phyloP scores from a whole-genome alignment of 2,329 filamentous ascomycete species.

The Monosporascus sp. region DNA sequence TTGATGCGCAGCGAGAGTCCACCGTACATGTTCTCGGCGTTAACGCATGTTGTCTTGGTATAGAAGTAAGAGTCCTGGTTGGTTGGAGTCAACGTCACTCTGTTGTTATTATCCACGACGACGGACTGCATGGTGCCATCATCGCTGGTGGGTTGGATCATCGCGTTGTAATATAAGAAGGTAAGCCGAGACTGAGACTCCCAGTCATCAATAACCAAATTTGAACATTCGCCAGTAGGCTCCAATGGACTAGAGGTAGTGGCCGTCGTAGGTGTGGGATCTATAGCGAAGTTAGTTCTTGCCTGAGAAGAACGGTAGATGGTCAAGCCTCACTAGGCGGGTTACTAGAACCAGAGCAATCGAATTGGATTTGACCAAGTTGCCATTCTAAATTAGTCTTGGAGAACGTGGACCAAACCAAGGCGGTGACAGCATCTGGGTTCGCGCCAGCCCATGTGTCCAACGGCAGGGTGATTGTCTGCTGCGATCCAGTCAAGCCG shows the following conservation, averaged over 20 bases:
- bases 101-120: slow-evolving; percentile 44
- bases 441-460: neutral
- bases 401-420: slow-evolving; percentile 3
- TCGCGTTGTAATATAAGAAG: slow-evolving; percentile 56
- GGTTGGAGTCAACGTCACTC: slow-evolving; percentile 46
- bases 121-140: slow-evolving; percentile 53
- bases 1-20: slow-evolving; percentile 52
- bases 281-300: neutral
- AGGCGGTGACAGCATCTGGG: slow-evolving; percentile 1
- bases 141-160: slow-evolving; percentile 50
- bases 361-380: slow-evolving; percentile 1
- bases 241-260: neutral
- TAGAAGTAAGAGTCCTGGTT: slow-evolving; percentile 51
- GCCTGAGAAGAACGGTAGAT: neutral
- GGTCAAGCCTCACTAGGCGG: neutral
- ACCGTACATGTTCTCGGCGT: slow-evolving; percentile 44
- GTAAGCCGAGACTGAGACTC: slow-evolving; percentile 56
- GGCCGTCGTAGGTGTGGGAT: neutral
- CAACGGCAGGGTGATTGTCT: slow-evolving; percentile 2
- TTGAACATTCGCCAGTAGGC: neutral
- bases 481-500: slow-evolving; percentile 2
- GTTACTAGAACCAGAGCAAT: neutral
- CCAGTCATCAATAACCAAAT: slow-evolving; percentile 53
- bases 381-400: neutral
- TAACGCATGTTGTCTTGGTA: slow-evolving; percentile 49